Evolutionary conservation across 306 rosid genomes (phyloP), one percentile per base, ranked within the genome.

Genomic region (Lathyrus aphaca): DNA sequence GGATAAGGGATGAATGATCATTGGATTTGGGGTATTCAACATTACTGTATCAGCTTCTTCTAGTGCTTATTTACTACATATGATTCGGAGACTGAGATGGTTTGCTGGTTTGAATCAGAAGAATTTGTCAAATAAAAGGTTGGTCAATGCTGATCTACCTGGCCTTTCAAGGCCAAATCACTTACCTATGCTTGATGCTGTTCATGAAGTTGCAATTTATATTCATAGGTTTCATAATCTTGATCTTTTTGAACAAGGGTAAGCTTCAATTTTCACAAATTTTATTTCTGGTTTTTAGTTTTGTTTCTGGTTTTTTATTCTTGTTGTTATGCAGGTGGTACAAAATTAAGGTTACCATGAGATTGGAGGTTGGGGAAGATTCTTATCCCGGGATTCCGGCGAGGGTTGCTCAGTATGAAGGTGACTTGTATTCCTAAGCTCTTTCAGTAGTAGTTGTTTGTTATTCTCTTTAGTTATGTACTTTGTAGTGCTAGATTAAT

Each of bases 201-300:
- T 85, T 57, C 92, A 89, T 16, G 98, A 92, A 71, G 84, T 92
- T 73, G 98, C 98, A 40, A 39, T 92, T 73, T 92, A 89, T 83
- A 81, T 92, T 64, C 98, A 92, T 66, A 85, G 96, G 79, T 89
- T 92, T 67, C 98, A 92, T 87, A 92, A 92, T 88, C 89, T 92
- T 58, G 98, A 92, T 77, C 98, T 92, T 37, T 92, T 88, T 63
- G 91, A 85, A 74, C 95, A 92, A 78, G 98, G 98, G 98, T 91
- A 63, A 15, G 71, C 44, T 66, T n/a, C 39, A 30, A 25, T 63
- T 72, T 51, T 35, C 10, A 21, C 15, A n/a, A 10, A 13, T 4
- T 11, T 25, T 62, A 6, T 38, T 38, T 62, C 9, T 39, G 6
- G 46, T 5, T 5, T 51, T 42, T 67, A 0, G 8, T 5, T 14